Evolutionary conservation across 768 basidiomycete genomes (phyloP).

Genomic region (Pholiota microspora): DNA sequence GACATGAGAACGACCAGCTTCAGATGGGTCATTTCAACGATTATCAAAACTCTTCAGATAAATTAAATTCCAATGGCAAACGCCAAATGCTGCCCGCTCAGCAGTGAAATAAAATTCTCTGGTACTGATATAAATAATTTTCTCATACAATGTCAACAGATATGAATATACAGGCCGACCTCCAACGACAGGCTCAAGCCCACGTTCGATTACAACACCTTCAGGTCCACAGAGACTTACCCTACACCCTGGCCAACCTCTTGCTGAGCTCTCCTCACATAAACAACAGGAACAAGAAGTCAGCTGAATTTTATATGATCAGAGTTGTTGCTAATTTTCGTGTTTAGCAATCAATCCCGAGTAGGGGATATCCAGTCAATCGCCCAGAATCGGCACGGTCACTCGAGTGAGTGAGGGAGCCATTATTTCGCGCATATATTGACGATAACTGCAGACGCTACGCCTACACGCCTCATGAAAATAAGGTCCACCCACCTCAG

Average conservation of each 20-base stretch:
- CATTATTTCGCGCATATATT: conserved; percentile 15
- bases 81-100: conserved; percentile 47
- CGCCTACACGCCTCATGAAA: conserved; percentile 54
- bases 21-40: conserved; percentile 23
- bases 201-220: conserved; percentile 54
- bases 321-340: not conserved
- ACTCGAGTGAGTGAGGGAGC: conserved; percentile 25
- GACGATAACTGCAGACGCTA: conserved; percentile 50
- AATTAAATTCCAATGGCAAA: conserved; percentile 61
- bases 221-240: conserved; percentile 66
- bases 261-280: conserved; percentile 38
- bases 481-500: conserved; percentile 35
- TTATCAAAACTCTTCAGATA: conserved; percentile 30
- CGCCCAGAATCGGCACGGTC: conserved; percentile 47
- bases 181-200: conserved; percentile 52
- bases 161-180: conserved; percentile 20
- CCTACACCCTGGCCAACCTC: conserved; percentile 57
- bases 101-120: conserved; percentile 17
- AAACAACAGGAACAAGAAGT: conserved; percentile 17
- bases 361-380: conserved; percentile 35
- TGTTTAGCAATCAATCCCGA: conserved; percentile 45
- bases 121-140: not conserved
- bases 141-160: conserved; percentile 10
- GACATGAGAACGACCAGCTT: conserved; percentile 47
- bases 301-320: not conserved